Evolutionary conservation across 2,329 filamentous ascomycete genomes (phyloP), one percentile per base, ranked within the genome.

Genomic region (Aureobasidium sp.): DNA sequence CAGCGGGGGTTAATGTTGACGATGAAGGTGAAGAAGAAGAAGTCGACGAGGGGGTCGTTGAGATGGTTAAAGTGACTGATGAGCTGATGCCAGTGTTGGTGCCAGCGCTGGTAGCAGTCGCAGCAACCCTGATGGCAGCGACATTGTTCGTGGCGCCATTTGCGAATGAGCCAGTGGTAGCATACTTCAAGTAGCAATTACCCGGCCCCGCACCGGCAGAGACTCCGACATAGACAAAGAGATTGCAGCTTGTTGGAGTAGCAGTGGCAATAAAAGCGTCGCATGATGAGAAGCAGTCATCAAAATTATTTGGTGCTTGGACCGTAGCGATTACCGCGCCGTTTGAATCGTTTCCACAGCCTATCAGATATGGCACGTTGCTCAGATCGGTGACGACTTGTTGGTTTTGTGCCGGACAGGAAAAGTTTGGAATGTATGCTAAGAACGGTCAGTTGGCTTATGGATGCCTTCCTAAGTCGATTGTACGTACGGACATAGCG

Each of bases 221-320:
- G 7, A 29, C 47, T 14, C 63, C 64, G 15, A 36, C 2, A 27
- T 55, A 66, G 7, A 44, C 48, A 22, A 60, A 66, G 7, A 22
- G 63, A 3, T 41, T 63, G 52, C 64, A 66, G 25, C 0, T n/a
- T 8, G 55, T 29, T 3, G 22, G 6, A 2, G 48, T 11, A 8
- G 17, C 3, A 34, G 47, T 3, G 7, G 48, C 25, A 9, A 31
- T n/a, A 9, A 22, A 47, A 27, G 31, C 48, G 31, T 63, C 56
- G 36, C 63, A 64, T 4, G 51, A 47, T 22, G 44, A 44, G 36
- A 64, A 63, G 20, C 64, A 66, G 20, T 63, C 61, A 27, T 63
- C 60, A n/a, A 58, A 56, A n/a, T 44, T 48, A 11, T 58, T 60
- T 5, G 51, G 3, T 3, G 53, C 52, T 27, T 37, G 34, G 11